phyloP scores from a whole-genome alignment of 345 rosid genomes.

The Populus deltoides region DNA sequence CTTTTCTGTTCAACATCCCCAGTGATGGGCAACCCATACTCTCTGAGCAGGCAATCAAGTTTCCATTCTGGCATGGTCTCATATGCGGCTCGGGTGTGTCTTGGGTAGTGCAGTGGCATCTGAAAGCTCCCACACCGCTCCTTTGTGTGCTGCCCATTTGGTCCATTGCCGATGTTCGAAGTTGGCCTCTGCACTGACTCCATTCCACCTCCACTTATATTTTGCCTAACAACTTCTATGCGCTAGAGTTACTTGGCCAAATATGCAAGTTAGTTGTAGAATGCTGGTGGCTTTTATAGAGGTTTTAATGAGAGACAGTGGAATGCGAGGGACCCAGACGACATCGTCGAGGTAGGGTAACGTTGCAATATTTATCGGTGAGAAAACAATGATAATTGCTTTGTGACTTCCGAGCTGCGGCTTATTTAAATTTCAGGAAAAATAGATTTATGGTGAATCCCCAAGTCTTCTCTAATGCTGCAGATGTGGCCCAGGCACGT shows the following conservation, averaged over 20 bases:
- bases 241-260: not conserved
- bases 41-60: conserved; percentile 21
- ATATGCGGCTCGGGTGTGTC: conserved; percentile 15
- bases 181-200: conserved; percentile 7
- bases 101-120: conserved; percentile 29
- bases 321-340: not conserved
- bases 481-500: not conserved
- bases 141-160: not conserved
- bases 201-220: conserved; percentile 1
- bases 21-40: conserved; percentile 17
- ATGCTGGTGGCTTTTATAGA: not conserved
- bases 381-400: conserved; percentile 3
- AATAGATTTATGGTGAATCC: not conserved
- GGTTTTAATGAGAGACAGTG: not conserved
- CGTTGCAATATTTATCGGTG: not conserved
- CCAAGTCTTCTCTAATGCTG: not conserved
- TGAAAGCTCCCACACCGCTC: conserved; percentile 16
- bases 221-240: not conserved
- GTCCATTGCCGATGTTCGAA: not conserved
- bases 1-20: conserved; percentile 20
- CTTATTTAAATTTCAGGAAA: not conserved
- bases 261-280: not conserved
- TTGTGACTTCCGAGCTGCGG: not conserved
- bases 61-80: conserved; percentile 26
- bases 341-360: not conserved